Base-by-base conservation (phyloP, 225 moss, liverwort and hornwort genomes). In the Thuidium tamariscinum region DNA sequence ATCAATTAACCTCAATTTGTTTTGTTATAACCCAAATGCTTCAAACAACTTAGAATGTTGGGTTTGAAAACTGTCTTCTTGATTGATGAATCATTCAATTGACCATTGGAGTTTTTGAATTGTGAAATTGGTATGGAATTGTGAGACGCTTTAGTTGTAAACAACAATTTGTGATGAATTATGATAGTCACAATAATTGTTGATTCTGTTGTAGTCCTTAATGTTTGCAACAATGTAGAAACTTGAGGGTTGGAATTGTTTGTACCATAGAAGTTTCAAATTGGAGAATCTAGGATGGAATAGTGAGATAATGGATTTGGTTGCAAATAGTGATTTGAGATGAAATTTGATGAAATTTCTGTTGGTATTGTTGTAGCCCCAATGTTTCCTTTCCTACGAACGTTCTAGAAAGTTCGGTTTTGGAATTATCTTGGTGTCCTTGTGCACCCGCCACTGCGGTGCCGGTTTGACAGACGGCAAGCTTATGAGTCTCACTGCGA, bases 21-120 rank as follows among this genome's bases (percentile, higher is more conserved):
- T 15, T 78, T 78, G 78, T 57, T 37, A 13, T 26, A n/a, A 5
- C 52, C 9, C 15, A 5, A 21, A n/a, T 51, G 52, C 23, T 36
- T 54, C 0, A 0, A 16, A 10, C 16, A 76, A 26, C 36, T 52
- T 49, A 49, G 21, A 34, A 21, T 74, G 20, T 34, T 34, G 25
- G 25, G 9, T 36, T 76, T 5, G 2, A 10, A 36, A 10, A 14
- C 7, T 15, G 10, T 36, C 17, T 39, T 77, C 27, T 56, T 11
- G 8, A 11, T 57, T 57, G 57, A 27, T 29, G 1, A 2, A 41
- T 61, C 0, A 0, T 30, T 5, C 32, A n/a, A n/a, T n/a, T n/a
- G n/a, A 60, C 32, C 12, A 6, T 4, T 0, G 0, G 4, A 79
- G 10, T 42, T 79, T 4, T 0, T 61, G 0, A 41, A 30, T 20